phyloP scores from a whole-genome alignment of 2,329 filamentous ascomycete species.

The Botrytis pseudocinerea region DNA sequence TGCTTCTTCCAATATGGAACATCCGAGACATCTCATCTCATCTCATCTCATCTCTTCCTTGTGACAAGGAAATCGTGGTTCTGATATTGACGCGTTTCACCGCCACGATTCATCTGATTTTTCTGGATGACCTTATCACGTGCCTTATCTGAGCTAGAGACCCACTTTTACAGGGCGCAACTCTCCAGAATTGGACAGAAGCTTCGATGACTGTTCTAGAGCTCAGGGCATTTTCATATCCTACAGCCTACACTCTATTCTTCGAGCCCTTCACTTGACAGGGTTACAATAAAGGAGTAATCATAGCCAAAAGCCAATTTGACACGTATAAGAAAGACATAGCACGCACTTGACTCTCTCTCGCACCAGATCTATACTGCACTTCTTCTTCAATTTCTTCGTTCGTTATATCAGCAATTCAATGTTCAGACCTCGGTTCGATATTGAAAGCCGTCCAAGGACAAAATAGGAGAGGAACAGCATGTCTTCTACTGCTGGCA shows the following conservation, averaged over 20 bases:
- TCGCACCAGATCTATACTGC: not conserved
- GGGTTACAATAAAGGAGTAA: not conserved
- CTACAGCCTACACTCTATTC: not conserved
- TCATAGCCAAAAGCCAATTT: not conserved
- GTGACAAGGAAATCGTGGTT: not conserved
- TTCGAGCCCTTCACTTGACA: slow-evolving; percentile 14
- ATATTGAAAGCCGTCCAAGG: slow-evolving; percentile 17
- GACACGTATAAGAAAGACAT: not conserved
- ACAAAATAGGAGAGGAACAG: slow-evolving; percentile 1
- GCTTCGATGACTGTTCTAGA: slow-evolving; percentile 19
- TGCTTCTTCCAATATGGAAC: not conserved
- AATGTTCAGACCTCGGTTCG: slow-evolving; percentile 15
- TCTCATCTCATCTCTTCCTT: not conserved
- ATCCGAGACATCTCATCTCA: not conserved
- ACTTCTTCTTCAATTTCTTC: not conserved
- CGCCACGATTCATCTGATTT: not conserved
- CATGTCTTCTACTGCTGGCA: slow-evolving; percentile 1
- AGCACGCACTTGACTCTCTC: not conserved
- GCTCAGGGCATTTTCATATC: slow-evolving; percentile 8
- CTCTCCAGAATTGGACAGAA: slow-evolving; percentile 17
- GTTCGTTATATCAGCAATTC: slow-evolving; percentile 6
- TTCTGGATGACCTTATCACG: not conserved
- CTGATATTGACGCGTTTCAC: not conserved
- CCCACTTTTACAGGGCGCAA: slow-evolving; percentile 3
- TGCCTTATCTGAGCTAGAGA: not conserved